phyloP scores from a whole-genome alignment of 257 asterid species.

The Solanum corneliomulleri region DNA sequence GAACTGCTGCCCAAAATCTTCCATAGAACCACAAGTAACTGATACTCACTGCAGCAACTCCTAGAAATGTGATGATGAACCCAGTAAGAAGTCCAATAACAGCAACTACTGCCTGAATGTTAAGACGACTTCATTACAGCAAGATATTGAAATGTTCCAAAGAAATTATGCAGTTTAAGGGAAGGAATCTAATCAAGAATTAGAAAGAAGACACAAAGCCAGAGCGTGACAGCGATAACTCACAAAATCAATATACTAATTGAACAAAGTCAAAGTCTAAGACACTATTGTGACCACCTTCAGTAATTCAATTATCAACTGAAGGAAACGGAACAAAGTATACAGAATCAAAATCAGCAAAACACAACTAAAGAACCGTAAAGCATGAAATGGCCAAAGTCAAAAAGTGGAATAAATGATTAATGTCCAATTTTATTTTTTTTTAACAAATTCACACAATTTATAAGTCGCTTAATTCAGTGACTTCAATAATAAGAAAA shows the following conservation, averaged over 20 bases:
- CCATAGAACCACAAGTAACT: slow-evolving; percentile 68
- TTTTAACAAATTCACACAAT: neutral
- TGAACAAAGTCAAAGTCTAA: neutral
- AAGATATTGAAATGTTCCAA: neutral
- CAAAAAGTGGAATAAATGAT: neutral
- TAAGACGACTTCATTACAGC: neutral
- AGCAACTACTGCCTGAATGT: slow-evolving; percentile 50
- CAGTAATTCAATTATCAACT: neutral
- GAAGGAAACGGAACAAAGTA: neutral
- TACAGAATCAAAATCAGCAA: neutral
- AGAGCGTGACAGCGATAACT: neutral
- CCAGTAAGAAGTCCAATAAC: slow-evolving; percentile 57
- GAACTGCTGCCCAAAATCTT: slow-evolving; percentile 79
- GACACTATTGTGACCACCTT: neutral
- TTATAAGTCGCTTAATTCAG: neutral
- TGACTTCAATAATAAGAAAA: neutral
- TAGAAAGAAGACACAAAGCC: neutral
- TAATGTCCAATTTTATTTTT: neutral
- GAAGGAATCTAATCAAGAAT: neutral
- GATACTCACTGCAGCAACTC: slow-evolving; percentile 33
- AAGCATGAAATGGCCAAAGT: neutral
- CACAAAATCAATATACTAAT: neutral
- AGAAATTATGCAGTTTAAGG: neutral
- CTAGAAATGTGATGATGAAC: slow-evolving; percentile 39
- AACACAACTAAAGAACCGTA: neutral